Base-by-base conservation (phyloP, 192 early-diverging fungal genomes). In the Coemansia sp. region DNA sequence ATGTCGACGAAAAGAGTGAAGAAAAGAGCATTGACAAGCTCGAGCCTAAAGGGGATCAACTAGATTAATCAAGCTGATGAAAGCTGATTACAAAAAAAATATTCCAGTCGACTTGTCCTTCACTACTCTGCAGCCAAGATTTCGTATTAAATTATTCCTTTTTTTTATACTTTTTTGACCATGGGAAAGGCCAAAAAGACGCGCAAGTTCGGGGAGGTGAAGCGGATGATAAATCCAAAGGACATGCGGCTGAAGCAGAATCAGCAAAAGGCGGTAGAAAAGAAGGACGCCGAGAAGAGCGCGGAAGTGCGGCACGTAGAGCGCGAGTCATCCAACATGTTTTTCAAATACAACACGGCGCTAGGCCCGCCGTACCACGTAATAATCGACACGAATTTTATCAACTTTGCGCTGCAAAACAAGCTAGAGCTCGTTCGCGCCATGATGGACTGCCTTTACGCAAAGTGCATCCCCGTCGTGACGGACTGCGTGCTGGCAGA, bases 401-500 rank as follows among this genome's bases (percentile, higher is more conserved):
- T 99, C 85, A 99, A 99, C 83, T 97, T 99, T 70, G 92, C 94
- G 10, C 93, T 99, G 67, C 95, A 97, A 73, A 99, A 99, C 84
- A 96, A 98, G 70, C 85, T 99, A 24, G 97, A 99, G 71, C 82
- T 96, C 27, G 86, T 97, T 27, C 91, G 95, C 56, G 88, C 92
- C 17, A 95, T 96, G 94, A 98, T 99, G 97, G 94, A 99, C 74
- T 99, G 95, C 65, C 82, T 98, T n/a, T 95, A 91, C 67, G 95
- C 95, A 42, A 97, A 97, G 77, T 94, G 93, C 64, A 90, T 97
- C 56, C 95, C 95, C 18, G 97, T 95, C 68, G 91, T 99, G 40
- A 97, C 95, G 1, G 95, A 99, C 64, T 99, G 97, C 76, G 97
- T 99, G 34, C 87, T 99, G 83, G 97, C 95, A 1, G 97, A 99